Conservation (phyloP, 2,329 filamentous ascomycete genomes). For the Catunica adiposa region DNA sequence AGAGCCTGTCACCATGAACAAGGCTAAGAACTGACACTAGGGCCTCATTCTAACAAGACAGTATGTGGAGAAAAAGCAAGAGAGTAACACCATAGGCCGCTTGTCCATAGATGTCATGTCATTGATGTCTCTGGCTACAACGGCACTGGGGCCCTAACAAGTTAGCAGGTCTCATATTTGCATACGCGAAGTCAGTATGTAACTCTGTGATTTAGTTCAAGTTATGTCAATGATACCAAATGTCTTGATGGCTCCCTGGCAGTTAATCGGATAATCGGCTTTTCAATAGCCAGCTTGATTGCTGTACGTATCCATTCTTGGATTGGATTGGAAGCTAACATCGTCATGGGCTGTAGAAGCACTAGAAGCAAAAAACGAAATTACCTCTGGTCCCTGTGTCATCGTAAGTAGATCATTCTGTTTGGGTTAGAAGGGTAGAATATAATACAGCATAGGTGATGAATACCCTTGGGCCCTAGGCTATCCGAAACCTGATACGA, state of each 20-base stretch:
- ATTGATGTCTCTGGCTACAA: not conserved
- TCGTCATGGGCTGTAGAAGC: not conserved
- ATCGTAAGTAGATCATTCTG: too few relatives aligned
- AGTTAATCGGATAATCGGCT: too few relatives aligned
- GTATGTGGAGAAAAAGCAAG: not conserved
- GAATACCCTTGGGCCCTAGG: too few relatives aligned
- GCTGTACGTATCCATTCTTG: not conserved
- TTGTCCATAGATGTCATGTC: not conserved
- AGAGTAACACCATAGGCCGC: not conserved
- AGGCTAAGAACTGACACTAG: not conserved
- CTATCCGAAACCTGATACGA: too few relatives aligned
- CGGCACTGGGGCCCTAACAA: not conserved
- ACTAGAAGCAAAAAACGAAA: not conserved
- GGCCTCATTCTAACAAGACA: not conserved
- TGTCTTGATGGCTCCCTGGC: too few relatives aligned
- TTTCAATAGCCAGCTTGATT: too few relatives aligned
- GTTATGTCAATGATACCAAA: too few relatives aligned
- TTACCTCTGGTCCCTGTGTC: not conserved
- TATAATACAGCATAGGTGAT: too few relatives aligned
- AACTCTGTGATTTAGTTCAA: not conserved
- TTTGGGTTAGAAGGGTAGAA: too few relatives aligned
- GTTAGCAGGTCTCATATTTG: not conserved
- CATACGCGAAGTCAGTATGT: not conserved
- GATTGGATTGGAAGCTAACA: not conserved
- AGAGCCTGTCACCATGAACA: not conserved